phyloP scores from a whole-genome alignment of 2,329 filamentous ascomycete species.

The Clonostachys sp. region DNA sequence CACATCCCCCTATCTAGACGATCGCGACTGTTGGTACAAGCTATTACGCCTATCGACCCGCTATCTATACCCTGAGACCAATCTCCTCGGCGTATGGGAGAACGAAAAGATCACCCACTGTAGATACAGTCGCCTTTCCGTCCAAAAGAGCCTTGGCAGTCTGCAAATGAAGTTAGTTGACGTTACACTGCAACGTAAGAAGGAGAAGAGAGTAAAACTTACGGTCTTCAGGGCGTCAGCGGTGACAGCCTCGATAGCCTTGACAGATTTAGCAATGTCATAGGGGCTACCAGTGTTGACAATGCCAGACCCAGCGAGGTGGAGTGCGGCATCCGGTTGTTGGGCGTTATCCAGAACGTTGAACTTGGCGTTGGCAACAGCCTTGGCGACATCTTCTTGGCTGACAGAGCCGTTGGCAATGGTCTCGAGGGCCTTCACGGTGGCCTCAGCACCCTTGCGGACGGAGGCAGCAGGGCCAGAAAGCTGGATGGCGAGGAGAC shows the following conservation, averaged over 20 bases:
- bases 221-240: constrained; percentile 82
- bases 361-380: constrained; percentile 90
- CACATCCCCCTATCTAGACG: constrained; percentile 28
- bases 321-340: constrained; percentile 70
- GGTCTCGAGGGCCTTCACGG: constrained; percentile 78
- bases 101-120: constrained; percentile 86
- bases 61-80: constrained; percentile 83
- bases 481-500: constrained; percentile 80
- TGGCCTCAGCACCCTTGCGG: constrained; percentile 67
- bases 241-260: constrained; percentile 76
- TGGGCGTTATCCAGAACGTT: constrained; percentile 79
- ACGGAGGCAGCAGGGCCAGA: constrained; percentile 71
- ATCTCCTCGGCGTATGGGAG: constrained; percentile 93
- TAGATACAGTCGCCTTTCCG: constrained; percentile 81
- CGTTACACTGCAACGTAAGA: constrained; percentile 1
- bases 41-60: constrained; percentile 21
- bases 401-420: constrained; percentile 70
- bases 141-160: constrained; percentile 84
- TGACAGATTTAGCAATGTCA: constrained; percentile 75
- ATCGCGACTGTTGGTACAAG: constrained; percentile 38
- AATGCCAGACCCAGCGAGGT: constrained; percentile 80
- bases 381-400: constrained; percentile 88
- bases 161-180: constrained; percentile 40
- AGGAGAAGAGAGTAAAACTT: constrained; percentile 31
- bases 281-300: constrained; percentile 78